Base-by-base conservation (phyloP, 257 asterid species). In the Ehretia macrophylla region DNA sequence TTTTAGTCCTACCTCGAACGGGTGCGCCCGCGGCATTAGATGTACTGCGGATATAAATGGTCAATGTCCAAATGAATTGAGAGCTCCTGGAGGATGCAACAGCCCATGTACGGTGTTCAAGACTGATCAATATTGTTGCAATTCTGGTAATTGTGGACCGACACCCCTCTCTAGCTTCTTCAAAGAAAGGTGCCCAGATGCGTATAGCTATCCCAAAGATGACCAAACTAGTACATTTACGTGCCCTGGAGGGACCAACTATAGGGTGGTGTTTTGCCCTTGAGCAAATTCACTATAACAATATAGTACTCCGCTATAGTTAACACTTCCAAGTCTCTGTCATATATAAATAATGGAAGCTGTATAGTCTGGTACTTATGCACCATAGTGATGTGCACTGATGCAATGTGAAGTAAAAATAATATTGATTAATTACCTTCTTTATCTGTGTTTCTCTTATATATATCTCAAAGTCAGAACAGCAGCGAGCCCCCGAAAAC, bases 81-180 rank as follows among this genome's bases (percentile, higher is more conserved):
- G 46, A 20, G 72, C 77, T 10, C 68, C 84, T 5, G 97, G 97
- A 0, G 96, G 97, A 0, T 90, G 97, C 56, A 70, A 90, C 8
- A 85, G 87, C 55, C 95, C 97, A 0, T 87, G 96, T 55, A 85
- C 93, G 32, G 94, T 88, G 21, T 75, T 55, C 54, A 72, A 76
- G 58, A 82, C 86, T 58, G 59, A 80, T 67, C 20, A 81, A 71
- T 87, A 82, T 21, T 90, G 97, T 64, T 86, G 97, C 77, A 83
- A 76, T 50, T 60, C 72, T 0, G 84, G 94, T 12, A 49, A 32
- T 16, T 90, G 97, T 72, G 46, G 67, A 18, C 90, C 97, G 0
- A 84, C 97, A 5, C 4, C 58, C 0, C 12, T 59, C 6, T 87
- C 94, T 0, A 63, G 65, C 66, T 87, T 82, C n/a, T 87, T 87